Conservation (phyloP, 331 rosid genomes). For the Cydonia oblonga region DNA sequence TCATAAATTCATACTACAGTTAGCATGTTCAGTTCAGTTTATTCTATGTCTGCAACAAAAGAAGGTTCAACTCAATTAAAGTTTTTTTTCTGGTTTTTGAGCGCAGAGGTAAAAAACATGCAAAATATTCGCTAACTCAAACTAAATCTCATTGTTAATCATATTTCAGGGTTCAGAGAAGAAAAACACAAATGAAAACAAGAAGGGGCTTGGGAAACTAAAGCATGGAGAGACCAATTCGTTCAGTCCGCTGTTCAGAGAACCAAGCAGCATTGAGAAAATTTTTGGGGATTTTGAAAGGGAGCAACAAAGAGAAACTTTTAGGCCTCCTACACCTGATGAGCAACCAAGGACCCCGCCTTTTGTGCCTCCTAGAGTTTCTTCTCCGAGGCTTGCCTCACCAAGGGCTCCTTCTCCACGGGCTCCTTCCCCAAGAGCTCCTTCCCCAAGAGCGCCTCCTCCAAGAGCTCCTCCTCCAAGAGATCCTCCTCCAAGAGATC, state of each 20-base stretch:
- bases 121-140: not conserved
- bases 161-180: conserved; percentile 56
- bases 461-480: conserved; percentile 37
- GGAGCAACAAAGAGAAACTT: conserved; percentile 48
- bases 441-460: conserved; percentile 32
- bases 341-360: conserved; percentile 59
- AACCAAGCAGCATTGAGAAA: conserved; percentile 92
- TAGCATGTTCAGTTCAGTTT: not conserved
- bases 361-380: conserved; percentile 35
- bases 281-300: conserved; percentile 91
- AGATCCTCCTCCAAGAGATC: conserved; percentile 43
- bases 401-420: conserved; percentile 34
- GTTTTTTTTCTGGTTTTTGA: not conserved
- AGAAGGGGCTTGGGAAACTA: conserved; percentile 60
- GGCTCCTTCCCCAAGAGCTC: conserved; percentile 42
- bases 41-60: not conserved
- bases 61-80: not conserved
- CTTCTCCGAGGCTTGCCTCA: conserved; percentile 38
- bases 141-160: not conserved
- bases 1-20: not conserved
- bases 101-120: not conserved
- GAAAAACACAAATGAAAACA: conserved; percentile 58
- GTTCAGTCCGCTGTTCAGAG: conserved; percentile 77
- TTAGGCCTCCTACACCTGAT: conserved; percentile 58
- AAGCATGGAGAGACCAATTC: conserved; percentile 70